Base-by-base conservation (phyloP, 768 basidiomycete genomes). In the Exsudoporus frostii region DNA sequence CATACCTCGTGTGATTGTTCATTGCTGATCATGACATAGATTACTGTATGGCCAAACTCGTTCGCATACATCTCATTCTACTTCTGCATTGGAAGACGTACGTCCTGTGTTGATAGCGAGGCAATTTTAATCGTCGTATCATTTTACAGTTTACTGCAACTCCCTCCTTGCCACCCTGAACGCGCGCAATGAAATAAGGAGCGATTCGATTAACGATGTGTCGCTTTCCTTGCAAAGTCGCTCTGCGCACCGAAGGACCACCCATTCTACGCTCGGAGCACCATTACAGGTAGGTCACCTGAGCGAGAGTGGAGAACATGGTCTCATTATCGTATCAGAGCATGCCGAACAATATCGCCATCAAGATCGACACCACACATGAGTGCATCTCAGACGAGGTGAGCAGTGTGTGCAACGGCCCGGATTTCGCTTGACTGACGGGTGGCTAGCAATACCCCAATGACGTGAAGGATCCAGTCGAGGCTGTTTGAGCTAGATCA, bases 351-450 rank as follows among this genome's bases (percentile, higher is more conserved):
- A 78, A 79, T 56, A 79, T 84, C 56, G 80, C 82, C 32, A 83
- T 85, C 70, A 82, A 82, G 67, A 81, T 84, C 52, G 81, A 84
- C 62, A 83, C 82, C 7, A 80, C 76, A 43, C 77, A 81, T 34
- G 82, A 83, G 52, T 74, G 73, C 45, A 62, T 71, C 48, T 73
- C 70, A 37, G 80, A 81, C 55, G 65, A 55, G 56, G 65, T 66
- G 4, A 50, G 65, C 39, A 13, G 17, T 27, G 15, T 15, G 2
- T 20, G n/a, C 11, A 15, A 22, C 2, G 39, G 3, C 7, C 13
- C 11, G 1, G 10, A 17, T 15, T 32, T 11, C 30, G 25, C 7
- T 13, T 32, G 8, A 29, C 29, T 47, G 25, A 36, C 20, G 10
- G 24, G 37, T 19, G 10, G 2, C 8, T 14, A 19, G 43, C 39